These are phyloP conservation scores for Ascocoryne sarcoides DNA, from an alignment of 2,329 filamentous ascomycete species.

Conservation along the genomic window DNA sequence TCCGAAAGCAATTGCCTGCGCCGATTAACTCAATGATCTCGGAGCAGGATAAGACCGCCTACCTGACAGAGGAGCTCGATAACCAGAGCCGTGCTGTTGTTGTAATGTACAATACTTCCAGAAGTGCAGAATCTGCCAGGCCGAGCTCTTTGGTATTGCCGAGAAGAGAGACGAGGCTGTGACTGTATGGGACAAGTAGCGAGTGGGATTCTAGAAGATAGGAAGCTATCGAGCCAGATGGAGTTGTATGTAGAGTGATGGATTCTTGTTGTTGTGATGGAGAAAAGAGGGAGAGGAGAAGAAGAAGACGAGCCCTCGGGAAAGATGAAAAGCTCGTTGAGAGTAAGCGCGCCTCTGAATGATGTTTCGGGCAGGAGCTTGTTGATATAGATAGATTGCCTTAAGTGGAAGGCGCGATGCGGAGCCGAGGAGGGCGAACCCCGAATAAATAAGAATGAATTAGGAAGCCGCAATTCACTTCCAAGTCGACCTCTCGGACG, in stretches of 20 bases:
- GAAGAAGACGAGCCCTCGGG: too few species aligned
- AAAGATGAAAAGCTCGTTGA: too few species aligned
- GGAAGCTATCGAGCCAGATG: slow-evolving; percentile 31
- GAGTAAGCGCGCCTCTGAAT: too few species aligned
- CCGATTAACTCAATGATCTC: slow-evolving; percentile 9
- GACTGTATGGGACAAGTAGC: slow-evolving; percentile 22
- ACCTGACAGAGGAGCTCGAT: slow-evolving; percentile 9
- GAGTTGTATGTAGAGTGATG: slow-evolving; percentile 24
- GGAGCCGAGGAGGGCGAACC: not conserved
- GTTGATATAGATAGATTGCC: too few species aligned
- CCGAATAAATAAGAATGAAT: slow-evolving; percentile 1
- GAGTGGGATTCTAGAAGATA: slow-evolving; percentile 29
- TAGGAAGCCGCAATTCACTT: not conserved
- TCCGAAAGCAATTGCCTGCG: slow-evolving; percentile 13
- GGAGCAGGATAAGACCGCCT: not conserved
- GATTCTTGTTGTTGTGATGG: slow-evolving; percentile 15
- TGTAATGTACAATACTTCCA: not conserved
- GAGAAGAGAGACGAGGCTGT: slow-evolving; percentile 15
- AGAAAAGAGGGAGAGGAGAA: not conserved
- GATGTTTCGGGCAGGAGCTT: too few species aligned
- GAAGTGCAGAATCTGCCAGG: slow-evolving; percentile 2
- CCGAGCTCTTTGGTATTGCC: slow-evolving; percentile 5
- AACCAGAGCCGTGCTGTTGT: not conserved
- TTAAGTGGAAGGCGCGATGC: slow-evolving; percentile 3
- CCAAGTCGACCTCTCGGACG: not conserved